Evolutionary conservation across 2,329 filamentous ascomycete species (phyloP).

Genomic region (Byssochlamys sp.): DNA sequence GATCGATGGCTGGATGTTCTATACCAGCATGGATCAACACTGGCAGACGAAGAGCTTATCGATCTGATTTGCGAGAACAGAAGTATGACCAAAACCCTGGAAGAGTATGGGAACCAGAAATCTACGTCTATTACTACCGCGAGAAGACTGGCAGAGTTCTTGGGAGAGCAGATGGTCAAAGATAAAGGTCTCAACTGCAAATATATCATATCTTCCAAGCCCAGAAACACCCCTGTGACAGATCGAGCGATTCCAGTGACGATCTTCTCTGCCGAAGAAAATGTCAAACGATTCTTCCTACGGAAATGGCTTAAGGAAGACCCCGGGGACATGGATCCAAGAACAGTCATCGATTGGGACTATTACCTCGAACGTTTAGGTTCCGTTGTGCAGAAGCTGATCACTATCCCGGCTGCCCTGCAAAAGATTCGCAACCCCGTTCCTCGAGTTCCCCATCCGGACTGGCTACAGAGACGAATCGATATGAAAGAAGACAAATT

Average conservation of each 20-base stretch:
- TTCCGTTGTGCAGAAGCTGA: constrained; percentile 96
- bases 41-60: constrained; percentile 94
- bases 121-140: constrained; percentile 99
- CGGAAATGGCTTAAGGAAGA: constrained; percentile 95
- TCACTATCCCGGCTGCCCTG: constrained; percentile 92
- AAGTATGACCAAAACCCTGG: constrained; percentile 92
- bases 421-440: constrained; percentile 94
- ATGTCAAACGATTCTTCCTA: constrained; percentile 77
- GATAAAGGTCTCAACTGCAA: constrained; percentile 99
- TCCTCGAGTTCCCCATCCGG: constrained; percentile 82
- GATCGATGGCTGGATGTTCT: constrained; percentile 96
- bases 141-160: constrained; percentile 83
- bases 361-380: constrained; percentile 94
- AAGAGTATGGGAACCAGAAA: constrained; percentile 91
- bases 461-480: constrained; percentile 91
- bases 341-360: constrained; percentile 85
- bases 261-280: constrained; percentile 89
- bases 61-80: constrained; percentile 99
- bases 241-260: constrained; percentile 89
- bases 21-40: constrained; percentile 72
- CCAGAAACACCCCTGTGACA: constrained; percentile 81
- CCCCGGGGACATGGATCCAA: constrained; percentile 78
- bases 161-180: constrained; percentile 98
- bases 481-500: constrained; percentile 92
- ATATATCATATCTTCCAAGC: constrained; percentile 88